Percentiles rank a stretch among this genome's conserved stretches.
Evolutionary conservation across 345 rosid genomes (phyloP).

Genomic region (Gossypium ekmanianum): DNA sequence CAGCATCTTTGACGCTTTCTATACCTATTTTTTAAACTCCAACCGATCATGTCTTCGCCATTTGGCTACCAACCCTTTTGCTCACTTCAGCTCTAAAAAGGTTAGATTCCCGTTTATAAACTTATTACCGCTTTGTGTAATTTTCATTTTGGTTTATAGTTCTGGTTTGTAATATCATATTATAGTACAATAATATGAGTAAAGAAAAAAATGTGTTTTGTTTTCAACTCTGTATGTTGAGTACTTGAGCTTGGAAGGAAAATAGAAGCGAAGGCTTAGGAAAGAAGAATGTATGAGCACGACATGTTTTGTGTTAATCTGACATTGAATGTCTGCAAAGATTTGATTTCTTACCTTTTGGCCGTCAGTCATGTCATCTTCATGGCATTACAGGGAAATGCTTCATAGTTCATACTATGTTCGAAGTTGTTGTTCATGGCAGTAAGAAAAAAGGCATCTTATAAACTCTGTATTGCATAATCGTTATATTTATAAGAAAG

Average conservation of each 20-base stretch:
- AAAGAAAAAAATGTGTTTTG: neutral
- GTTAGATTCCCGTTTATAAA: constrained; percentile 5
- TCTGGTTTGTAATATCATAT: neutral
- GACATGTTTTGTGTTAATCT: neutral
- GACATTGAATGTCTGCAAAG: neutral
- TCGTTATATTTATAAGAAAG: no score
- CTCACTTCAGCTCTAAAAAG: constrained; percentile 21
- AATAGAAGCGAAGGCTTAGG: neutral
- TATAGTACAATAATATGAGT: neutral
- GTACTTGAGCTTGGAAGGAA: neutral
- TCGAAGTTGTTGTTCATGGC: no score
- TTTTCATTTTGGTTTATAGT: neutral
- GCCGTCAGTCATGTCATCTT: constrained; percentile 7
- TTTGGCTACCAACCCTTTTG: constrained; percentile 25
- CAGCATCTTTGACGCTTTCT: constrained; percentile 7
- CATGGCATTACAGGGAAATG: constrained; percentile 21
- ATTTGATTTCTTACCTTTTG: constrained; percentile 11
- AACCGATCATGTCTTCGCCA: constrained; percentile 15
- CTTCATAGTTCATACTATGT: neutral
- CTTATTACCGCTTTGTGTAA: neutral
- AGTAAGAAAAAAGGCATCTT: no score
- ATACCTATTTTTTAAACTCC: neutral
- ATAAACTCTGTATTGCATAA: no score
- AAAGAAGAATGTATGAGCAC: neutral
- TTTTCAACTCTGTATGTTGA: neutral